Base-by-base conservation (phyloP, 2,329 filamentous ascomycete genomes). In the Monilinia laxa region DNA sequence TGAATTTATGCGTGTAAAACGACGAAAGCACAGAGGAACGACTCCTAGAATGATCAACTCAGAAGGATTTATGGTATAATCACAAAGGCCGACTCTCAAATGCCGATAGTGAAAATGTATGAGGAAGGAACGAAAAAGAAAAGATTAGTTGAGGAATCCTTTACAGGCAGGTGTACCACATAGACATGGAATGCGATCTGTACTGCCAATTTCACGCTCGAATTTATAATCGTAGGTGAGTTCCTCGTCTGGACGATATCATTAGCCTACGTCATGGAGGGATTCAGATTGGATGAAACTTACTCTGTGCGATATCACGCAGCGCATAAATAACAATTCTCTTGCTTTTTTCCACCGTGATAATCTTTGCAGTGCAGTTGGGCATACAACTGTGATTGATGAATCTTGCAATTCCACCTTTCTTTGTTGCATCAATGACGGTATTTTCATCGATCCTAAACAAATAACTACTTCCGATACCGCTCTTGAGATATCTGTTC, bases 191-290 rank as follows among this genome's bases (percentile, higher is more conserved):
- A 99, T 97, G 71, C 95, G 92, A 79, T 99, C 95, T 70, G 93
- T 87, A 73, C 92, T 96, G 75, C 93, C 93, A 75, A 96, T 92
- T 80, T 99, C 95, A 74, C 95, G 91, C 82, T 99, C 95, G 78
- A 99, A 99, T 80, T 99, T 99, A 85, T 99, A 99, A 82, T 99
- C 95, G 81, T 99, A 99, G 2, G 95, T 99, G 78, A 99, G 88
- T 83, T 99, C 95, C 81, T 99, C 95, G 78, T 97, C 95, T 99
- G 23, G 14, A 25, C 67, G 11, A 55, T 18, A 10, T 57, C 40
- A 67, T 74, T 73, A 75, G 73, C n/a, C 4, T 23, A 12, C 6
- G 23, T 23, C 10, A 42, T 45, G 6, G n/a, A 20, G 40, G 6
- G 9, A 9, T 23, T 42, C 42, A 25, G n/a, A 42, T 11, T 12